Percentiles rank a stretch among this genome's conserved stretches.
These are phyloP conservation scores for Trametes cingulata DNA, from an alignment of 768 basidiomycete genomes.

Conservation along the genomic window DNA sequence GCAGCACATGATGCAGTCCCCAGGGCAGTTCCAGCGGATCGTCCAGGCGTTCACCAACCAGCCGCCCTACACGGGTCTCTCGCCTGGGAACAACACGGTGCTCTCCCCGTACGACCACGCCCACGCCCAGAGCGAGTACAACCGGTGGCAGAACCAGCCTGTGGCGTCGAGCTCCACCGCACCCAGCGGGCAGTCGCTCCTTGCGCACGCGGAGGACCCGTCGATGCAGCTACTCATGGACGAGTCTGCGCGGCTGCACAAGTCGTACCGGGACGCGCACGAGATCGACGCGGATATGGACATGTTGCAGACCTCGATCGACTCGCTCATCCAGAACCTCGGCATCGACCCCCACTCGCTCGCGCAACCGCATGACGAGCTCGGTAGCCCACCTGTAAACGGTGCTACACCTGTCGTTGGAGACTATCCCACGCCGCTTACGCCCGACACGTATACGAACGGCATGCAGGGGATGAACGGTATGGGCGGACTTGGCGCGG, in stretches of 20 bases:
- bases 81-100: conserved; percentile 2
- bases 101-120: conserved; percentile 18
- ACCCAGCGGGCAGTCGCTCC: conserved; percentile 27
- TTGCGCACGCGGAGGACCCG: conserved; percentile 29
- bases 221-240: conserved; percentile 36
- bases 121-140: conserved; percentile 14
- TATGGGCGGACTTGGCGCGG: background rate
- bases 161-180: conserved; percentile 25
- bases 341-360: conserved; percentile 57
- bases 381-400: background rate
- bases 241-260: conserved; percentile 47
- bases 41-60: conserved; percentile 30
- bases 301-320: conserved; percentile 64
- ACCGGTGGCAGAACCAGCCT: conserved; percentile 21
- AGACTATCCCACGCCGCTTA: background rate
- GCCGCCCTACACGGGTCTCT: conserved; percentile 17
- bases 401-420: background rate
- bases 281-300: conserved; percentile 77
- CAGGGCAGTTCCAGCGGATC: conserved; percentile 59
- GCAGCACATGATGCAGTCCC: conserved; percentile 50
- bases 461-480: conserved; percentile 1
- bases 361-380: conserved; percentile 12
- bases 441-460: conserved; percentile 6
- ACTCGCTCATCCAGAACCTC: conserved; percentile 69
- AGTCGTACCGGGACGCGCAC: conserved; percentile 57